Percentiles rank a stretch among this genome's conserved stretches.
Conservation (phyloP, 371 early-diverging fungal genomes). For the Mucor velutinosus region DNA sequence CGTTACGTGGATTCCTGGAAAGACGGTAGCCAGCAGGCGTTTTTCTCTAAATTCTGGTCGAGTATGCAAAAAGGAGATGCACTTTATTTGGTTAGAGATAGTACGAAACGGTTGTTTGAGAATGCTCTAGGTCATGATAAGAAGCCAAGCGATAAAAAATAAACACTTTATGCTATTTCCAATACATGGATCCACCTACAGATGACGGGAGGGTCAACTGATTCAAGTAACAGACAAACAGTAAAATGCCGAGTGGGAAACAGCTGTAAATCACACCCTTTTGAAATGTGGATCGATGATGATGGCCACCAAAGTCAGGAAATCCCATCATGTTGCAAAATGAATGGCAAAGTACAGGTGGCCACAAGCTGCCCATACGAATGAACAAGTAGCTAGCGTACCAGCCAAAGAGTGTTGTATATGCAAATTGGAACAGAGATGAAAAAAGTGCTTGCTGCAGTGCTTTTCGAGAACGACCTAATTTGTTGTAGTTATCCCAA, state of each 20-base stretch:
- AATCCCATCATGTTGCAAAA: slow-evolving; percentile 75
- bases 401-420: slow-evolving; percentile 76
- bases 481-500: slow-evolving; percentile 48
- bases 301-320: slow-evolving; percentile 47
- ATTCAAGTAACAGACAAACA: slow-evolving; percentile 16
- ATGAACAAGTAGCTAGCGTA: slow-evolving; percentile 62
- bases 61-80: slow-evolving; percentile 42
- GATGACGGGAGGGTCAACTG: slow-evolving; percentile 5
- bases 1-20: slow-evolving; percentile 37
- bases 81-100: slow-evolving; percentile 34
- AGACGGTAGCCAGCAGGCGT: slow-evolving; percentile 39
- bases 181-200: slow-evolving; percentile 22
- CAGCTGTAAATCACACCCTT: slow-evolving; percentile 19
- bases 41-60: slow-evolving; percentile 33
- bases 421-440: slow-evolving; percentile 61
- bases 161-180: neutral
- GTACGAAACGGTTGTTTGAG: slow-evolving; percentile 30
- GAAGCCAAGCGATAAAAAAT: slow-evolving; percentile 29
- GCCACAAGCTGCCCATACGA: slow-evolving; percentile 47
- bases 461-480: slow-evolving; percentile 36
- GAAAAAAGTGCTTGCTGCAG: slow-evolving; percentile 35
- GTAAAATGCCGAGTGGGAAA: slow-evolving; percentile 18
- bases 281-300: slow-evolving; percentile 11
- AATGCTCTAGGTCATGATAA: slow-evolving; percentile 27
- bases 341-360: slow-evolving; percentile 53